These are phyloP conservation scores for Lentinula detonsa DNA, from an alignment of 768 basidiomycete species.

Conservation along the genomic window DNA sequence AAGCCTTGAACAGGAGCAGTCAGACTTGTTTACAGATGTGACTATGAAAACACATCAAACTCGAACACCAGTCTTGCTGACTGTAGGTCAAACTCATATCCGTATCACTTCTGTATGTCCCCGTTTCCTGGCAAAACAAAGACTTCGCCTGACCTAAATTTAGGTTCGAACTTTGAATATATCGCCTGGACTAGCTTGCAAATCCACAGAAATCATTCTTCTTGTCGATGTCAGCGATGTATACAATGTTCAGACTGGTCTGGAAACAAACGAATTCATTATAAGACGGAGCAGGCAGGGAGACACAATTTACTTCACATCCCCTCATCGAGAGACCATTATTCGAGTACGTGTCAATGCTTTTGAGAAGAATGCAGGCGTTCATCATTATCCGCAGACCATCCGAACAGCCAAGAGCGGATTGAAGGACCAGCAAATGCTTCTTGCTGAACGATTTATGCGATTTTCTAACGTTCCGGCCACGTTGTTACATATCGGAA, in stretches of 20 bases:
- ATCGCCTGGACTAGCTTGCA: slow-evolving; percentile 61
- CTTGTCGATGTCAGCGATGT: slow-evolving; percentile 82
- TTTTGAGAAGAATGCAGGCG: neutral
- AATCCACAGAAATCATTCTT: slow-evolving; percentile 77
- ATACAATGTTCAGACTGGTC: slow-evolving; percentile 73
- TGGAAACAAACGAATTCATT: slow-evolving; percentile 73
- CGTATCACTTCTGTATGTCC: slow-evolving; percentile 67
- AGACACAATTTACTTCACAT: slow-evolving; percentile 71
- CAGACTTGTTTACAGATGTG: slow-evolving; percentile 51
- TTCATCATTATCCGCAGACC: slow-evolving; percentile 32
- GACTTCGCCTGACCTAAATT: slow-evolving; percentile 2
- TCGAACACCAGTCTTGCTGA: slow-evolving; percentile 66
- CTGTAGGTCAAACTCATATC: slow-evolving; percentile 64
- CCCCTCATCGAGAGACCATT: slow-evolving; percentile 59
- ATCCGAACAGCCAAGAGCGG: slow-evolving; percentile 73
- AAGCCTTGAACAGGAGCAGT: slow-evolving; percentile 53
- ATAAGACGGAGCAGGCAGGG: slow-evolving; percentile 69
- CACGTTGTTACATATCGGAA: slow-evolving; percentile 79
- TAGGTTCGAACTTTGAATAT: slow-evolving; percentile 70
- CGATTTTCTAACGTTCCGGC: slow-evolving; percentile 83
- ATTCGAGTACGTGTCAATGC: slow-evolving; percentile 50
- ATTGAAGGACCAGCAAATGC: slow-evolving; percentile 47
- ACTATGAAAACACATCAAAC: slow-evolving; percentile 64
- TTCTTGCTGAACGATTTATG: slow-evolving; percentile 59
- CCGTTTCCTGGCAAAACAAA: neutral